Evolutionary conservation across 495 filamentous ascomycete species (phyloP).

Genomic region (Lophiostoma macrostomum): DNA sequence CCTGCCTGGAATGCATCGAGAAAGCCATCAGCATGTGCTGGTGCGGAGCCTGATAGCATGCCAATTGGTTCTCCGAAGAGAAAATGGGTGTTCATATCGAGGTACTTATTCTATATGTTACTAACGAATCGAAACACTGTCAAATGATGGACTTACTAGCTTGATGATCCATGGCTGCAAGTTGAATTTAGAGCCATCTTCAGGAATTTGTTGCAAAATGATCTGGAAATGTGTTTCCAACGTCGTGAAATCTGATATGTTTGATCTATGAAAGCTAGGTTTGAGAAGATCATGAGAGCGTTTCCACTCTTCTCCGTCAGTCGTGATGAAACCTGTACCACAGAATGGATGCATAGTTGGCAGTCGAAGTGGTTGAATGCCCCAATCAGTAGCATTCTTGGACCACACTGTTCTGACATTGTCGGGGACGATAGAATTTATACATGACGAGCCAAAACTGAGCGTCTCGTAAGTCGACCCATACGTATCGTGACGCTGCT

Average conservation of each 20-base stretch:
- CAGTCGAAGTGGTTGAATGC: constrained; percentile 1
- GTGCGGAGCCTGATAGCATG: not conserved
- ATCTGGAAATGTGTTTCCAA: not conserved
- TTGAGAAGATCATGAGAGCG: not conserved
- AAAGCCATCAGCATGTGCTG: not conserved
- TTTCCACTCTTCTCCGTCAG: not conserved
- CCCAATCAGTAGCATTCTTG: not conserved
- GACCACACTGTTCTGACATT: not conserved
- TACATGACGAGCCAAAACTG: not conserved
- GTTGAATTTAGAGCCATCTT: not conserved
- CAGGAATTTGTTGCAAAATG: not conserved
- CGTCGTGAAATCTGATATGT: constrained; percentile 4
- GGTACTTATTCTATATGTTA: not conserved
- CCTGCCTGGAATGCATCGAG: constrained; percentile 4
- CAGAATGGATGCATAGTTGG: not conserved
- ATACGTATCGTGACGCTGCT: not conserved
- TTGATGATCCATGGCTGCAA: not conserved
- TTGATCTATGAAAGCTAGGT: not conserved
- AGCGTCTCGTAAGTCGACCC: not conserved
- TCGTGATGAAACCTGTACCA: constrained; percentile 1
- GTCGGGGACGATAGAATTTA: not conserved
- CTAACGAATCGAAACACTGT: not conserved
- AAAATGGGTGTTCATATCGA: not conserved
- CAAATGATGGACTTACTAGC: not conserved
- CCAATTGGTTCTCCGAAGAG: not conserved